phyloP scores from a whole-genome alignment of 2,329 filamentous ascomycete species.

The Shiraia bambusicola region DNA sequence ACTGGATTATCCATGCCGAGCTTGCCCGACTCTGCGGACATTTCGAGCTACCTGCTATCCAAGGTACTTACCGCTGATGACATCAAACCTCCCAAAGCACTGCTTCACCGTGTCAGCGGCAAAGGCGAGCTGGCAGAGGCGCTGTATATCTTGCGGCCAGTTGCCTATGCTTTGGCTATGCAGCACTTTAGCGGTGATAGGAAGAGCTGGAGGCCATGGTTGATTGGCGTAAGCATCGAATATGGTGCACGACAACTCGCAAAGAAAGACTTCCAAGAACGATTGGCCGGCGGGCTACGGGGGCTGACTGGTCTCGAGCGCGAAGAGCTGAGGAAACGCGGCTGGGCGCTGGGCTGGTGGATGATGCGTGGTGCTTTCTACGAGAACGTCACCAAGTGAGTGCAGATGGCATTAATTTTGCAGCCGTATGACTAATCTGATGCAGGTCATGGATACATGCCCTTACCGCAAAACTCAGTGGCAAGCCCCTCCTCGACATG shows the following conservation, averaged over 20 bases:
- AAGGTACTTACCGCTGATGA: constrained; percentile 95
- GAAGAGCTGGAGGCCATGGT: constrained; percentile 88
- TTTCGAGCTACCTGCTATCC: constrained; percentile 81
- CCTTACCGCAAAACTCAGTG: constrained; percentile 68
- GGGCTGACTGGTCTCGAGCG: constrained; percentile 81
- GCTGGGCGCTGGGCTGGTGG: constrained; percentile 95
- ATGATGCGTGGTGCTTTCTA: constrained; percentile 95
- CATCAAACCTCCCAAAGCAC: constrained; percentile 84
- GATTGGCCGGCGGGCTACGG: constrained; percentile 69
- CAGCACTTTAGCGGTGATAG: constrained; percentile 70
- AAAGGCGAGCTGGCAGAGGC: constrained; percentile 83
- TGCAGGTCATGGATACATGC: constrained; percentile 63
- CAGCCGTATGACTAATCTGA: constrained; percentile 17
- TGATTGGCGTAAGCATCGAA: constrained; percentile 81
- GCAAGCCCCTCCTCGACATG: constrained; percentile 75
- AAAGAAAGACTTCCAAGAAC: constrained; percentile 64
- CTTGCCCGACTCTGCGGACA: constrained; percentile 77
- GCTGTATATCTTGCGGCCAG: constrained; percentile 86
- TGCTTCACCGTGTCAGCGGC: constrained; percentile 74
- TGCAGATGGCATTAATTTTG: constrained; percentile 1
- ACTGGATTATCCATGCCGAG: constrained; percentile 84
- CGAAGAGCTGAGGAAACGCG: constrained; percentile 84
- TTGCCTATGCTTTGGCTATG: constrained; percentile 83
- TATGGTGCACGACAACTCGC: constrained; percentile 84
- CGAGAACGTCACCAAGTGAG: constrained; percentile 76